Percentiles rank a stretch among this genome's conserved stretches.
Conservation (phyloP, 2,329 filamentous ascomycete genomes). For the Fusarium albosuccineum region DNA sequence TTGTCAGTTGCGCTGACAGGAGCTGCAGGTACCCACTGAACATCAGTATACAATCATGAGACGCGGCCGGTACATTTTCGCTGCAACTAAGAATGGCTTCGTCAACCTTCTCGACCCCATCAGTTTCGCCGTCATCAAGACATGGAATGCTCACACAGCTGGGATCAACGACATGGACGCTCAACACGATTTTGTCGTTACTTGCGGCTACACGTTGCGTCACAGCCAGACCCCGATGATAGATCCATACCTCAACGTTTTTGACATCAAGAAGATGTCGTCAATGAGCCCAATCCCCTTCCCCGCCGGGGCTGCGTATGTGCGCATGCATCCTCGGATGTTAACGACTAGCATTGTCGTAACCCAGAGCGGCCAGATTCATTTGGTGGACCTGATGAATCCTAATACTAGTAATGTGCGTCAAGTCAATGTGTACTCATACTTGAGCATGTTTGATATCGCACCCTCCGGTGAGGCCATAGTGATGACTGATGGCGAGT, state of each 20-base stretch:
- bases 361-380: constrained; percentile 92
- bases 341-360: constrained; percentile 94
- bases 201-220: constrained; percentile 91
- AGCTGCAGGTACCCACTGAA: constrained; percentile 72
- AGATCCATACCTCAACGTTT: constrained; percentile 94
- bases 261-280: constrained; percentile 90
- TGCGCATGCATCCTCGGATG: constrained; percentile 96
- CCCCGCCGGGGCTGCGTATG: constrained; percentile 91
- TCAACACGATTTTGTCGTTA: constrained; percentile 93
- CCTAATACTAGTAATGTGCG: constrained; percentile 88
- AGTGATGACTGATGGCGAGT: constrained; percentile 83
- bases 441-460: constrained; percentile 85
- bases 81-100: constrained; percentile 83
- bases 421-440: constrained; percentile 82
- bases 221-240: constrained; percentile 81
- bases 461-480: constrained; percentile 90
- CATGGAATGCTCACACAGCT: constrained; percentile 91
- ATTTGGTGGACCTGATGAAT: constrained; percentile 96
- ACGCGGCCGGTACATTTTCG: constrained; percentile 89
- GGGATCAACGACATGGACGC: constrained; percentile 97
- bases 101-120: constrained; percentile 89
- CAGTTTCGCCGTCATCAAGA: constrained; percentile 82
- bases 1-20: constrained; percentile 48
- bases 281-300: constrained; percentile 93
- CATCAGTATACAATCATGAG: constrained; percentile 93